phyloP scores from a whole-genome alignment of 768 basidiomycete species.

The Amanita fuliginea region DNA sequence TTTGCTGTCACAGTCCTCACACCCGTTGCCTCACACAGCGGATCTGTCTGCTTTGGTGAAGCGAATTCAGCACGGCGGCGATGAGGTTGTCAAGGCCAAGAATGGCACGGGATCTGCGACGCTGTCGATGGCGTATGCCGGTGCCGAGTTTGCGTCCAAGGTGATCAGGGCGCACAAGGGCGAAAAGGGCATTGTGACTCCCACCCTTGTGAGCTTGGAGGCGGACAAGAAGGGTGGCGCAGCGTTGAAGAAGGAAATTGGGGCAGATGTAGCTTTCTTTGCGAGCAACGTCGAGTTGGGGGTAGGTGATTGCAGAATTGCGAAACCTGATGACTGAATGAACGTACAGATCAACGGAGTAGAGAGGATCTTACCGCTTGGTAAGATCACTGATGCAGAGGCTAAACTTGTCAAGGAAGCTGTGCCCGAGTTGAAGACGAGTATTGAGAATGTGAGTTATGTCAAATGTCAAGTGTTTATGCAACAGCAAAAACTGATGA shows the following conservation, averaged over 20 bases:
- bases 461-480: not conserved
- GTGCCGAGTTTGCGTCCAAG: conserved; percentile 79
- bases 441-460: conserved; percentile 55
- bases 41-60: conserved; percentile 54
- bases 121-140: conserved; percentile 95
- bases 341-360: conserved; percentile 60
- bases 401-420: conserved; percentile 67
- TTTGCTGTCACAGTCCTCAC: conserved; percentile 82
- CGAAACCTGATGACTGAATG: conserved; percentile 5
- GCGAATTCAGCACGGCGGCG: conserved; percentile 92
- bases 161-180: conserved; percentile 79
- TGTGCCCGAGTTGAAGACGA: conserved; percentile 64
- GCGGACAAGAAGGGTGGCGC: conserved; percentile 63
- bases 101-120: conserved; percentile 90
- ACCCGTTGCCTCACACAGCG: conserved; percentile 53
- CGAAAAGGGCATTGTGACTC: conserved; percentile 78
- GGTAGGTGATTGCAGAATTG: conserved; percentile 32
- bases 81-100: conserved; percentile 98
- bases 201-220: conserved; percentile 72
- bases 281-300: conserved; percentile 84
- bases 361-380: conserved; percentile 72
- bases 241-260: conserved; percentile 73
- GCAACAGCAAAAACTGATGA: not conserved
- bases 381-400: conserved; percentile 64
- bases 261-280: conserved; percentile 74